These are phyloP conservation scores for Dryas drummondii DNA, from an alignment of 306 rosid genomes.

Conservation along the genomic window DNA sequence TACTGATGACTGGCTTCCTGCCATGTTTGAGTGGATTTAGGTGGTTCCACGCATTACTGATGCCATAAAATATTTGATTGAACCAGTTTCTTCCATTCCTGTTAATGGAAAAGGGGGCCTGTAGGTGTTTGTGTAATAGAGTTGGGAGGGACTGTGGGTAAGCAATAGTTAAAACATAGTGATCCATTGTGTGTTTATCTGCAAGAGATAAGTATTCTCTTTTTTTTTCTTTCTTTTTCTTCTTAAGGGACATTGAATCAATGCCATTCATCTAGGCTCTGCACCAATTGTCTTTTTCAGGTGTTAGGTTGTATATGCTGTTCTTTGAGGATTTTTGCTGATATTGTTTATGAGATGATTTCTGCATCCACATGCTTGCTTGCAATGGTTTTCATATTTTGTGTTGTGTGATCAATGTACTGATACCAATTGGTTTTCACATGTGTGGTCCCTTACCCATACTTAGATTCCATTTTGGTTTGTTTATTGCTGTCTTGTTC, in stretches of 20 bases:
- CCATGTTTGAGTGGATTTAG: constrained; percentile 42
- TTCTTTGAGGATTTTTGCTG: too few relatives aligned
- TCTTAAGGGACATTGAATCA: constrained; percentile 92
- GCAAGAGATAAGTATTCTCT: not conserved
- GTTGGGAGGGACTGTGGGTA: constrained; percentile 98
- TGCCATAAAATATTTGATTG: constrained; percentile 80
- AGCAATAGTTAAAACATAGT: constrained; percentile 13
- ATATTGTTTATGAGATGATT: too few relatives aligned
- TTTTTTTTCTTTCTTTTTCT: too few relatives aligned
- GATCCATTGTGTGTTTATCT: constrained; percentile 16
- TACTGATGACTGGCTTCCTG: constrained; percentile 19
- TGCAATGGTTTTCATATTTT: too few relatives aligned
- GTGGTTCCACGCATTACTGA: constrained; percentile 98
- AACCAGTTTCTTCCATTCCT: constrained; percentile 75
- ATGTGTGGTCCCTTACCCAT: too few relatives aligned
- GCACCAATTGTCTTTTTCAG: constrained; percentile 82
- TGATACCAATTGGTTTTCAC: too few relatives aligned
- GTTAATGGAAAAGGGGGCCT: constrained; percentile 80
- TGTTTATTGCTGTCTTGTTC: too few relatives aligned
- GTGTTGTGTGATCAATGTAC: too few relatives aligned
- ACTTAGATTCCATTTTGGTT: too few relatives aligned
- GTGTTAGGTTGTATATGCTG: constrained; percentile 52
- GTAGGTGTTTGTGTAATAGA: constrained; percentile 99
- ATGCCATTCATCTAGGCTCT: constrained; percentile 97
- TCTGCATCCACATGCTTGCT: too few relatives aligned